A percentile compares a stretch with the other conserved stretches of the same genome.
phyloP scores from a whole-genome alignment of 805 yeast species.

The Wickerhamiella siamensis region DNA sequence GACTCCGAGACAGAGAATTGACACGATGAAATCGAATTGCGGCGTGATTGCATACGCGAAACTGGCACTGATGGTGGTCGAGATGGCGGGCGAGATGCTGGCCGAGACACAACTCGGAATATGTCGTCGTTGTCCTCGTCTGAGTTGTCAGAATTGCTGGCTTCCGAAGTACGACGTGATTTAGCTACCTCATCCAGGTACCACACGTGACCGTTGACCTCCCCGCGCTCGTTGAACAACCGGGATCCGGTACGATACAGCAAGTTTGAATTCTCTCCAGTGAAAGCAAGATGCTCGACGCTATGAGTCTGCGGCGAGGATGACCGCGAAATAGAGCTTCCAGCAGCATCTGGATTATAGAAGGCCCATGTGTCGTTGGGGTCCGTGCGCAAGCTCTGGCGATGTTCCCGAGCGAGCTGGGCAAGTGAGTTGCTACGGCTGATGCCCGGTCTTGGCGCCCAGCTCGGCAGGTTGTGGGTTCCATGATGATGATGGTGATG shows the following conservation, averaged over 20 bases:
- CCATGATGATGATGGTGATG: background rate
- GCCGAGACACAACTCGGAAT: constrained; percentile 1
- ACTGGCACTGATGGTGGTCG: background rate
- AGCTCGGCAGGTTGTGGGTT: background rate
- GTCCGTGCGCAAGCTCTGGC: background rate
- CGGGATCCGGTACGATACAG: constrained; percentile 19
- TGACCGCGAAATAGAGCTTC: constrained; percentile 8
- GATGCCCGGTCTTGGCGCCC: background rate
- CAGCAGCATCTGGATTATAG: constrained; percentile 2
- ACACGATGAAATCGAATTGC: background rate
- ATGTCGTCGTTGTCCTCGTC: constrained; percentile 2
- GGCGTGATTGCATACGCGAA: background rate
- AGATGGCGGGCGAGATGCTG: constrained; percentile 1
- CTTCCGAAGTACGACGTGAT: background rate
- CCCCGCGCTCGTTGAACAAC: constrained; percentile 18
- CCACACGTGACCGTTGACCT: constrained; percentile 11
- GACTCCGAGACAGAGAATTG: background rate
- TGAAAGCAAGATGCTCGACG: background rate
- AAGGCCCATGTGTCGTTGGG: constrained; percentile 10
- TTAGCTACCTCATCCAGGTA: background rate
- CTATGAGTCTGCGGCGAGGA: constrained; percentile 8
- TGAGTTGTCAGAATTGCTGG: background rate
- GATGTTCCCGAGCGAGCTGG: constrained; percentile 7
- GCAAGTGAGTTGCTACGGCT: constrained; percentile 6
- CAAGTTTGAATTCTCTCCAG: constrained; percentile 13